phyloP scores from a whole-genome alignment of 208 protist genomes.

The Leishmania amazonensis region DNA sequence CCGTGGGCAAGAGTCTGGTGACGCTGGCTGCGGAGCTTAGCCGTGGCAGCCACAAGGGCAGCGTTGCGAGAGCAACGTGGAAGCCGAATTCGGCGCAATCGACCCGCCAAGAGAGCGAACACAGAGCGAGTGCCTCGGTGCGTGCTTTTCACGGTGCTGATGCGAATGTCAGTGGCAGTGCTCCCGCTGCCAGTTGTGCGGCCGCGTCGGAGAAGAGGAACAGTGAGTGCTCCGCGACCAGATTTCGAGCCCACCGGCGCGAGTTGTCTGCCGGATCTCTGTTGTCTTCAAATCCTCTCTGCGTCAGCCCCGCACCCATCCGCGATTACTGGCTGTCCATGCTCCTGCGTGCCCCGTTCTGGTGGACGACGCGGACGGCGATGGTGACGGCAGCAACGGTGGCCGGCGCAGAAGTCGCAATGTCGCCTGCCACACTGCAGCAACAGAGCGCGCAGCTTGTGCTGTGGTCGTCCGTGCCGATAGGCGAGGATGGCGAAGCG shows the following conservation, averaged over 20 bases:
- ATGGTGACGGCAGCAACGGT: background rate
- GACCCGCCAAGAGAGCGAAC: background rate
- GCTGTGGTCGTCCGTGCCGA: constrained; percentile 7
- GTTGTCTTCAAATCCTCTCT: constrained; percentile 30
- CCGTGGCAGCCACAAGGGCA: too few species aligned
- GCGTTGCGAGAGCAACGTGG: background rate
- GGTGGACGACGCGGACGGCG: constrained; percentile 16
- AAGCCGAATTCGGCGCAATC: background rate
- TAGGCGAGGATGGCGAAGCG: background rate
- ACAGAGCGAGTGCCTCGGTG: background rate
- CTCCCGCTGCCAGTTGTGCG: too few species aligned
- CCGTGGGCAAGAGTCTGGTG: background rate
- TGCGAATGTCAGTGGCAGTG: background rate
- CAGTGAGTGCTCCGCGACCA: background rate
- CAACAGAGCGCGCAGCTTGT: constrained; percentile 15
- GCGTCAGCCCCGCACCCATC: constrained; percentile 11
- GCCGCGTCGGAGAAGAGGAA: background rate
- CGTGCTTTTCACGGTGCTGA: background rate
- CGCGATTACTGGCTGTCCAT: constrained; percentile 33
- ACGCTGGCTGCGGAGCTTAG: background rate
- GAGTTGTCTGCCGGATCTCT: constrained; percentile 9
- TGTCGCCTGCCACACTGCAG: background rate
- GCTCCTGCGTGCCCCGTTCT: constrained; percentile 21
- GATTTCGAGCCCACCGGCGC: background rate
- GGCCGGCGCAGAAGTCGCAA: background rate